Base-by-base conservation (phyloP, 1,139 yeast genomes). In the Candida frijolesensis region DNA sequence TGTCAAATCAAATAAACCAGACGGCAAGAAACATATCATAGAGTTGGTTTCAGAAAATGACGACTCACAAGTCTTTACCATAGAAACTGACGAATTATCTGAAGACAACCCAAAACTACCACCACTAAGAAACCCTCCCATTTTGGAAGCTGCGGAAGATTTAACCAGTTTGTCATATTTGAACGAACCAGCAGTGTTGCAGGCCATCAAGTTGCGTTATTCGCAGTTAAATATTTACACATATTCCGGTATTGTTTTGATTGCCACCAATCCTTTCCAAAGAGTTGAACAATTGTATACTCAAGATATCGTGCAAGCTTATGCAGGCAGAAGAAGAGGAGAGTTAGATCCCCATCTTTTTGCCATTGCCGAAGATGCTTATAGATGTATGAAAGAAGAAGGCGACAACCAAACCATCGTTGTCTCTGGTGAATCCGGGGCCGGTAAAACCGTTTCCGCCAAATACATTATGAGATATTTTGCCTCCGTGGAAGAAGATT, bases 351-450 rank as follows among this genome's bases (percentile, higher is more conserved):
- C 99, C 3, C 99, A 94, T 76, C 78, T 94, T 65, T 94, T 94
- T 67, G 97, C 98, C 48, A 94, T 94, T 63, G 99, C 99, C 18
- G 98, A 94, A 68, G 97, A 94, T 62, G 97, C 99, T n/a, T 92
- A 91, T 66, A 79, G 96, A 64, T 87, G 96, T 67, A 92, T 94
- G 99, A 85, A 88, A 61, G 80, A 86, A 48, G 95, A 90, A 61
- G 77, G 81, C 42, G 78, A 83, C 60, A 92, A 94, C 71, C 99
- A 94, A 72, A 94, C 99, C 1, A 92, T 94, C 58, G 97, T 94
- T 38, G 99, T 94, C 27, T 85, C 95, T 62, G 99, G 99, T 68
- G 99, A 94, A 70, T 89, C 97, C 6, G 99, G 99, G 68, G 99
- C 99, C 22, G 99, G 99, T 70, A 95, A 94, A 65, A 95, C 99